Evolutionary conservation across 1,284 basidiomycete genomes (phyloP), one percentile per base, ranked within the genome.

Genomic region (Rhodofomes roseus): DNA sequence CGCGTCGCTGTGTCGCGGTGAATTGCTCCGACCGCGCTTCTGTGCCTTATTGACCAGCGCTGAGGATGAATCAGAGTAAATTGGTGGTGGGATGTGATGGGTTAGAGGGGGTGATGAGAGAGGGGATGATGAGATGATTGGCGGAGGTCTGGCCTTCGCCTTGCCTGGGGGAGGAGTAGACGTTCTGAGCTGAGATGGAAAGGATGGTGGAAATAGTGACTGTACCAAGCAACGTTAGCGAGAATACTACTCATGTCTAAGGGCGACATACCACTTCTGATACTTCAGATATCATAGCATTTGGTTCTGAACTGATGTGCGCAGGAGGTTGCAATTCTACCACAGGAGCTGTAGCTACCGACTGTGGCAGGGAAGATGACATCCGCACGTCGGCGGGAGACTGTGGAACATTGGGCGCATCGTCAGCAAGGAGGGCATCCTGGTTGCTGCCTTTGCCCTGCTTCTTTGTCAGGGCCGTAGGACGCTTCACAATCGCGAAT

Each of bases 161-260:
- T 59, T 58, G 6, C 48, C 43, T 23, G n/a, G 20, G 14, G 57
- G 63, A 14, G 75, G 76, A 14, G 76, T 77, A 2, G 76, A 77
- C n/a, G 75, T 76, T 31, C 64, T 63, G 51, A 77, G 68, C 52
- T 76, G 66, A 41, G 73, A 68, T n/a, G 76, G 75, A 56, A 77
- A 77, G 29, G 75, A 76, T 16, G 74, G 74, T 7, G 74, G 74
- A 14, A 74, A 64, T 60, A 71, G 73, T 8, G 65, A 67, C 73
- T 74, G 53, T 31, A 44, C 48, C 22, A 52, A 8, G 54, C 56
- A 64, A 43, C 57, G 60, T 58, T 11, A 52, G 44, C 39, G 43
- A 43, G n/a, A n/a, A 56, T 58, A 22, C 48, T 55, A 72, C 72
- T 60, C 65, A 69, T 70, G 70, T 48, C 54, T 64, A 34, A 5